phyloP scores from a whole-genome alignment of 2,329 filamentous ascomycete species.

The Claviceps sp. region DNA sequence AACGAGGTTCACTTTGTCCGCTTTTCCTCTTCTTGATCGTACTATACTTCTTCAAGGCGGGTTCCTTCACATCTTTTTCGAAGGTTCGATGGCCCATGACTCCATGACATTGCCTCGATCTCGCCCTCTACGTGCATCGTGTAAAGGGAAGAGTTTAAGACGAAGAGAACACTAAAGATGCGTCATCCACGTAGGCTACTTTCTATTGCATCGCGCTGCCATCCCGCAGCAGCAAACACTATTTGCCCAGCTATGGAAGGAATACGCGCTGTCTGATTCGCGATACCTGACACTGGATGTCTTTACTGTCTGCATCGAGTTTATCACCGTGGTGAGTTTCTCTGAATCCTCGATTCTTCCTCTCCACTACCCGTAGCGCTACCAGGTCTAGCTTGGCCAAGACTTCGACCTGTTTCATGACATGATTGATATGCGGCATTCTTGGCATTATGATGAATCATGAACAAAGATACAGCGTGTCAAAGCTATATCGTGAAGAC shows the following conservation, averaged over 20 bases:
- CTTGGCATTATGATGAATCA: too few relatives aligned
- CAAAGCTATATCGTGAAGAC: too few relatives aligned
- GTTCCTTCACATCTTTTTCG: slow-evolving; percentile 67
- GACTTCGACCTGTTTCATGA: too few relatives aligned
- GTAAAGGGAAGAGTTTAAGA: not conserved
- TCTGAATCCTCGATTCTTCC: too few relatives aligned
- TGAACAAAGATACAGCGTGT: too few relatives aligned
- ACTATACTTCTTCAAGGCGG: slow-evolving; percentile 31
- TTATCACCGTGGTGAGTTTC: slow-evolving; percentile 53
- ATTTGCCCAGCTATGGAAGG: slow-evolving; percentile 83
- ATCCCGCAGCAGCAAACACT: slow-evolving; percentile 57
- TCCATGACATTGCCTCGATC: too few relatives aligned
- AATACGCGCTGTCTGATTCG: slow-evolving; percentile 78
- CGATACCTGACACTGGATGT: slow-evolving; percentile 70
- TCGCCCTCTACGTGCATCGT: not conserved
- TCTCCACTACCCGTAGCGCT: too few relatives aligned
- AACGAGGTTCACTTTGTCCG: not conserved
- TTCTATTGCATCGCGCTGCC: slow-evolving; percentile 52
- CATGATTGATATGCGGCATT: too few relatives aligned
- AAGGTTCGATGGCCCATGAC: slow-evolving; percentile 37
- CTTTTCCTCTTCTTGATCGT: not conserved
- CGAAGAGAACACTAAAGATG: not conserved
- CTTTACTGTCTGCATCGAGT: slow-evolving; percentile 81
- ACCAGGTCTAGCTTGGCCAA: too few relatives aligned
- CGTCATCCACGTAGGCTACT: slow-evolving; percentile 44